Evolutionary conservation across 148 eudicot genomes (phyloP).

Genomic region (Hydrangea macrophylla): DNA sequence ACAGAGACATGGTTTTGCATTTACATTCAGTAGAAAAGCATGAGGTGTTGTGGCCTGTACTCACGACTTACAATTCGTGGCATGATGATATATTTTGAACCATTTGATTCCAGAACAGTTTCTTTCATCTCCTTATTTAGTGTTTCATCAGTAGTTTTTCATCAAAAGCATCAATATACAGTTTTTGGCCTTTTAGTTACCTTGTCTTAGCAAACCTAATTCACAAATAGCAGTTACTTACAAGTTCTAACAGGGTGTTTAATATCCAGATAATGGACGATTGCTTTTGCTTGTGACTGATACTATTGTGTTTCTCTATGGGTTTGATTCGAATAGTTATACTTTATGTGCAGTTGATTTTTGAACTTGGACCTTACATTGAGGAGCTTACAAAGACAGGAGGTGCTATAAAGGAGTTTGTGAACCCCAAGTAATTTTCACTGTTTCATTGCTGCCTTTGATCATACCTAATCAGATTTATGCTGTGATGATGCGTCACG

Average conservation of each 20-base stretch:
- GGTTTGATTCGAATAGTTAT: conserved; percentile 10
- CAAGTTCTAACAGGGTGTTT: neutral
- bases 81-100: neutral
- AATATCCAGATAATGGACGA: neutral
- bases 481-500: neutral
- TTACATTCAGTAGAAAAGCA: too few relatives aligned
- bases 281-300: too few relatives aligned
- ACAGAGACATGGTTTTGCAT: too few relatives aligned
- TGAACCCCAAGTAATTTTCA: conserved; percentile 81
- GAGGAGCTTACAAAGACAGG: conserved; percentile 88
- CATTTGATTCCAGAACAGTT: neutral
- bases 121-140: neutral
- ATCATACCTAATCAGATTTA: neutral
- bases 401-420: conserved; percentile 94
- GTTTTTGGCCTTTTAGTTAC: too few relatives aligned
- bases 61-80: neutral
- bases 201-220: neutral
- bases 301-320: neutral
- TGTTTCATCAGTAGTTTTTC: too few relatives aligned
- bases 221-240: neutral
- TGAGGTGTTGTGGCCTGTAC: neutral
- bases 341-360: conserved; percentile 60
- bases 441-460: conserved; percentile 1
- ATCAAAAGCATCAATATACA: too few relatives aligned
- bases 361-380: conserved; percentile 84